phyloP scores from a whole-genome alignment of 2,329 filamentous ascomycete species.

The Aspergillus latus region DNA sequence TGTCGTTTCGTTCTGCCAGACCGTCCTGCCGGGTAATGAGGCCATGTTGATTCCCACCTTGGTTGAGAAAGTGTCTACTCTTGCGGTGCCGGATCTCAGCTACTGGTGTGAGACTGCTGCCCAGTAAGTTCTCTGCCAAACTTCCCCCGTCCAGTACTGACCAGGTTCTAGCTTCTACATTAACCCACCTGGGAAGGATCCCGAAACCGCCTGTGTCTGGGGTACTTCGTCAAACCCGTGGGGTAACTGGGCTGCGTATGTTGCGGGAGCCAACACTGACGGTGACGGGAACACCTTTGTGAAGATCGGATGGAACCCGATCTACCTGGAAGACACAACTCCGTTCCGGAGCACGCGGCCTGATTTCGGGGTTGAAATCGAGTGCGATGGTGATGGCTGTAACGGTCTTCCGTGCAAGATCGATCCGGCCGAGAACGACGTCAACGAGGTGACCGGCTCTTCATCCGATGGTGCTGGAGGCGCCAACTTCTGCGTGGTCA shows the following conservation, averaged over 20 bases:
- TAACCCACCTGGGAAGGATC: constrained; percentile 67
- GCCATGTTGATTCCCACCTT: constrained; percentile 80
- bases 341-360: constrained; percentile 60
- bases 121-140: constrained; percentile 57
- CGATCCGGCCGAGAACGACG: constrained; percentile 56
- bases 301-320: constrained; percentile 76
- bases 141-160: constrained; percentile 3
- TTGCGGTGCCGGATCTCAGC: constrained; percentile 67
- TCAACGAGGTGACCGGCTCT: constrained; percentile 61
- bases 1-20: constrained; percentile 72
- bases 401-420: constrained; percentile 74
- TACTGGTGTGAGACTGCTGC: constrained; percentile 75
- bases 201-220: constrained; percentile 68
- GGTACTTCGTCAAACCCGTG: constrained; percentile 61
- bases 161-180: constrained; percentile 64
- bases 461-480: constrained; percentile 64
- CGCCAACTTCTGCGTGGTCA: constrained; percentile 73
- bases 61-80: constrained; percentile 55
- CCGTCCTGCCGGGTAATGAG: constrained; percentile 74
- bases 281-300: constrained; percentile 65
- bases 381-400: constrained; percentile 66
- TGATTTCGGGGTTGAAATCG: constrained; percentile 67
- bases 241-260: constrained; percentile 77
- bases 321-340: constrained; percentile 58
- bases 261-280: constrained; percentile 72